These are phyloP conservation scores for Dujonia santamariae DNA, from an alignment of 1,139 yeast genomes.

Conservation along the genomic window DNA sequence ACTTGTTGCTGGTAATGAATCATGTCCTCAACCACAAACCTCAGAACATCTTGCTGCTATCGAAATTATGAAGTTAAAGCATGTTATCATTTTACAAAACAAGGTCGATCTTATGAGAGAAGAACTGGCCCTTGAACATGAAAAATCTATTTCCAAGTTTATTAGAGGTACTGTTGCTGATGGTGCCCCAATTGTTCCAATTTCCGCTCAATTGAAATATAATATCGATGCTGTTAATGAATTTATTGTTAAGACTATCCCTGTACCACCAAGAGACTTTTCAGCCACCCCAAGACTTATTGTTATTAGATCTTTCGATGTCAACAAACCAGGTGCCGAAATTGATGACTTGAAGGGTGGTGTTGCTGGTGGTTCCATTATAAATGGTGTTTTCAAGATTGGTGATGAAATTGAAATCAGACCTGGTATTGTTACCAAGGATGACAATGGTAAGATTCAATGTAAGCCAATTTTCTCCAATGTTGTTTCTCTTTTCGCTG, in stretches of 20 bases:
- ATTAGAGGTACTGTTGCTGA: slow-evolving; percentile 98
- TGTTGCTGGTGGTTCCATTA: slow-evolving; percentile 99
- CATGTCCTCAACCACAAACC: slow-evolving; percentile 99
- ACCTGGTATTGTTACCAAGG: slow-evolving; percentile 98
- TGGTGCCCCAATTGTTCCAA: slow-evolving; percentile 98
- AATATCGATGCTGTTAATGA: slow-evolving; percentile 98
- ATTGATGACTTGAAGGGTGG: slow-evolving; percentile 98
- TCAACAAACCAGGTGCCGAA: slow-evolving; percentile 98
- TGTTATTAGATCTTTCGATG: slow-evolving; percentile 98
- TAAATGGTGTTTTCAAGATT: slow-evolving; percentile 93
- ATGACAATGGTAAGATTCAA: slow-evolving; percentile 87
- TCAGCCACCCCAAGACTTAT: slow-evolving; percentile 90
- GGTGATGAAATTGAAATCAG: slow-evolving; percentile 99
- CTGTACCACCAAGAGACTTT: slow-evolving; percentile 95
- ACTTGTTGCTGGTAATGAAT: slow-evolving; percentile 96
- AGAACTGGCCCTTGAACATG: slow-evolving; percentile 93
- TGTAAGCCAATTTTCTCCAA: slow-evolving; percentile 95
- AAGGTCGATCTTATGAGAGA: slow-evolving; percentile 99
- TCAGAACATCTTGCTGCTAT: slow-evolving; percentile 99
- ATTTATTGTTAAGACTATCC: slow-evolving; percentile 91
- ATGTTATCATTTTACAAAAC: slow-evolving; percentile 93
- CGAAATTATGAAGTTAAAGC: slow-evolving; percentile 97
- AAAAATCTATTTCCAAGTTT: slow-evolving; percentile 85
- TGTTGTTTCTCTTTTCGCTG: slow-evolving; percentile 93
- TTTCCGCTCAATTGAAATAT: slow-evolving; percentile 97